These are phyloP conservation scores for Thielaviopsis musarum DNA, from an alignment of 2,329 filamentous ascomycete species.

Conservation along the genomic window DNA sequence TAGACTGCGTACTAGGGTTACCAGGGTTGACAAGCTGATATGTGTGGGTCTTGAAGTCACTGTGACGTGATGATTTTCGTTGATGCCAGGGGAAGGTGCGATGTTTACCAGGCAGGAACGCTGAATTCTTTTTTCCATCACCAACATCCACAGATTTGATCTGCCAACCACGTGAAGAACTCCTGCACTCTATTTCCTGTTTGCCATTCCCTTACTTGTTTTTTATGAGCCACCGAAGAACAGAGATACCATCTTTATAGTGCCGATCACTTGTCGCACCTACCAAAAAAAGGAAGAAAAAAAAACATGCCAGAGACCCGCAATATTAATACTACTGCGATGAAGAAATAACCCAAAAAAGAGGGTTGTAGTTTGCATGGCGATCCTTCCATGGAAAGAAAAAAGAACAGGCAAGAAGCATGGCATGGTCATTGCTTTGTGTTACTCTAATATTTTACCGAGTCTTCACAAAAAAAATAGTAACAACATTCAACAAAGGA, in stretches of 20 bases:
- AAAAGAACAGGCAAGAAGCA: background rate
- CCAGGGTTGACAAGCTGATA: background rate
- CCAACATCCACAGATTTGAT: background rate
- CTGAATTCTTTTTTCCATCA: background rate
- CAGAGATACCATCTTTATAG: too few relatives aligned
- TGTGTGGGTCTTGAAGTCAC: background rate
- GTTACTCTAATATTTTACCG: background rate
- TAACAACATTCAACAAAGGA: background rate
- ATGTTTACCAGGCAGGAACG: background rate
- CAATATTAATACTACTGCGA: too few relatives aligned
- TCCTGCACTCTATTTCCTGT: background rate
- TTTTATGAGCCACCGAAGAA: background rate
- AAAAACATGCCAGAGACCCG: too few relatives aligned
- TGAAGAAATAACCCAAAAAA: too few relatives aligned
- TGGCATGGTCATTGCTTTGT: background rate
- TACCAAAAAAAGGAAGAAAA: too few relatives aligned
- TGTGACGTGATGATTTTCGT: background rate
- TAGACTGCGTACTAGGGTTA: background rate
- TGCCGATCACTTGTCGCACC: too few relatives aligned
- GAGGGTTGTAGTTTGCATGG: background rate
- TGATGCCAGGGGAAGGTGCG: background rate
- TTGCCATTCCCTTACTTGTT: background rate
- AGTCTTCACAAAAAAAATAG: background rate
- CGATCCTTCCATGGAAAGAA: background rate
- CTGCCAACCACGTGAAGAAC: background rate